Evolutionary conservation across 2,329 filamentous ascomycete genomes (phyloP).

Genomic region (Arthrobotrys entomopaga): DNA sequence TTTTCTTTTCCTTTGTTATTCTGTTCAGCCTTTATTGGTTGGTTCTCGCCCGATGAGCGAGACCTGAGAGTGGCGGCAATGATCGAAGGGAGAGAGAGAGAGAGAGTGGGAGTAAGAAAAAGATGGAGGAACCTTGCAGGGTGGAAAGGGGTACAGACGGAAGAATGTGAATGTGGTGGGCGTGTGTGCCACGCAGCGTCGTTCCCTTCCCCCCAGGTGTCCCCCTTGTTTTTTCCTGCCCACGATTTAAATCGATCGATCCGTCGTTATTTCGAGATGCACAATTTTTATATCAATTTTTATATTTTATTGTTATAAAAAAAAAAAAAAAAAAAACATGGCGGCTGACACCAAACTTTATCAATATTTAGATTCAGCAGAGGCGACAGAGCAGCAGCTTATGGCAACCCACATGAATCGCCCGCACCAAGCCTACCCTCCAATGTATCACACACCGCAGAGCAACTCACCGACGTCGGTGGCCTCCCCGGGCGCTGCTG

Average conservation of each 20-base stretch:
- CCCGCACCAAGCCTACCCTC: constrained; percentile 73
- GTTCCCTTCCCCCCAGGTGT: constrained; percentile 26
- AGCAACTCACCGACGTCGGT: constrained; percentile 95
- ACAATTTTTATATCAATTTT: too few relatives aligned
- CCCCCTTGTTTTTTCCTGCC: constrained; percentile 9
- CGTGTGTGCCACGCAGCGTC: constrained; percentile 33
- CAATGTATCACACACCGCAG: constrained; percentile 94
- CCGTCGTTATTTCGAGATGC: too few relatives aligned
- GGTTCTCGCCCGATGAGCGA: not conserved
- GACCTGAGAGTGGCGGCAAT: too few relatives aligned
- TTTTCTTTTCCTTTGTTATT: not conserved
- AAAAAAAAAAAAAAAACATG: too few relatives aligned
- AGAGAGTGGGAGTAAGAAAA: not conserved
- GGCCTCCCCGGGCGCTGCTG: constrained; percentile 86
- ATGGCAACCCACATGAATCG: constrained; percentile 76
- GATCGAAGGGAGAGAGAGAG: too few relatives aligned
- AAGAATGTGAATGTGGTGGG: constrained; percentile 7
- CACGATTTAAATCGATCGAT: too few relatives aligned
- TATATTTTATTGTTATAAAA: too few relatives aligned
- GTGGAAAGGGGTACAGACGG: constrained; percentile 32
- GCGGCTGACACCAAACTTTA: constrained; percentile 18
- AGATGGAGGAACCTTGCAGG: constrained; percentile 15
- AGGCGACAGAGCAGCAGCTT: constrained; percentile 43
- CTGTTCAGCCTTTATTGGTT: not conserved
- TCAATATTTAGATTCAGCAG: constrained; percentile 32